phyloP scores from a whole-genome alignment of 1,284 basidiomycete species.

The Heterobasidion occidentale region DNA sequence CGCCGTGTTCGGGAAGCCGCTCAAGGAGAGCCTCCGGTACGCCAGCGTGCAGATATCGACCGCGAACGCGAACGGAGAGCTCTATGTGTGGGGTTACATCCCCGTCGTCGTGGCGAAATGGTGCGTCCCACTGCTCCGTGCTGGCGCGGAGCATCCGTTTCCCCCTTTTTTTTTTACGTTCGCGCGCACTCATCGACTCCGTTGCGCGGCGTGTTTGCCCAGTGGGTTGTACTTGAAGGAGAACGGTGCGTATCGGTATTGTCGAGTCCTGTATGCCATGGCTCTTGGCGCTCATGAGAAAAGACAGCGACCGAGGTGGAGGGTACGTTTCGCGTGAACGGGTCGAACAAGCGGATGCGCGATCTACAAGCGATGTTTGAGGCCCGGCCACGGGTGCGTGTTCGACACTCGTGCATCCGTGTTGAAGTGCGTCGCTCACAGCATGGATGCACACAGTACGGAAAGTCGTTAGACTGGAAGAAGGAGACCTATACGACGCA shows the following conservation, averaged over 20 bases:
- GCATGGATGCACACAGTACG: slow-evolving; percentile 53
- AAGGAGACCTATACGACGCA: slow-evolving; percentile 83
- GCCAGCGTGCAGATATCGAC: slow-evolving; percentile 94
- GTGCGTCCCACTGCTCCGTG: slow-evolving; percentile 35
- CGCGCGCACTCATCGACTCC: slow-evolving; percentile 5
- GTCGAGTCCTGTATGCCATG: slow-evolving; percentile 1
- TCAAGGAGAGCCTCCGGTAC: slow-evolving; percentile 78
- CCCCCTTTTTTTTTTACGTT: slow-evolving; percentile 5
- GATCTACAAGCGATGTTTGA: slow-evolving; percentile 92
- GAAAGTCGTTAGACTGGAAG: slow-evolving; percentile 90
- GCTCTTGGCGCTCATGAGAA: slow-evolving; percentile 5
- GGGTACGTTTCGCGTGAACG: slow-evolving; percentile 92
- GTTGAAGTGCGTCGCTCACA: not conserved
- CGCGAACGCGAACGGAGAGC: slow-evolving; percentile 72
- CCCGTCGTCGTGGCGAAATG: slow-evolving; percentile 98
- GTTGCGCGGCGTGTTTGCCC: not conserved
- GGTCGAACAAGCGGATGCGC: slow-evolving; percentile 91
- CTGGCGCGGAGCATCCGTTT: not conserved
- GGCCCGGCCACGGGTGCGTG: slow-evolving; percentile 73
- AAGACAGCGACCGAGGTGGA: slow-evolving; percentile 83
- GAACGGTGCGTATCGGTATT: slow-evolving; percentile 46
- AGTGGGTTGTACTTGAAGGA: slow-evolving; percentile 90
- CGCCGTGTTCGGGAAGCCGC: slow-evolving; percentile 80
- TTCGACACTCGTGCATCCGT: not conserved
- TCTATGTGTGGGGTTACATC: slow-evolving; percentile 91